Percentiles rank a stretch among this genome's conserved stretches.
phyloP scores from a whole-genome alignment of 176 grass and related monocot species.

The Miscanthus lutarioriparius region DNA sequence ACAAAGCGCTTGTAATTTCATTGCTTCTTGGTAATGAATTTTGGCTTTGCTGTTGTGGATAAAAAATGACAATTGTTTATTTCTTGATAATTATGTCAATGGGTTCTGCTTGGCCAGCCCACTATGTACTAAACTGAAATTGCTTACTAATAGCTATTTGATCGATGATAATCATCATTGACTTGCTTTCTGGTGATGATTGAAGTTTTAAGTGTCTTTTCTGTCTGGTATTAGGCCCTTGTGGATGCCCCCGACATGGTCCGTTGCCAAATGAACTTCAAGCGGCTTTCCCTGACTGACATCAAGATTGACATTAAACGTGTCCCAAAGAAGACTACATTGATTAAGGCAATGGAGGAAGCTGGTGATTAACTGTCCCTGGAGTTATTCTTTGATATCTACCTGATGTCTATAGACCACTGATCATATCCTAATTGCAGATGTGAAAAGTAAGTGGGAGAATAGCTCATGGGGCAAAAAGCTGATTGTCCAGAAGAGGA shows the following conservation, averaged over 20 bases:
- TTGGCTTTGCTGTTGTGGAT: neutral
- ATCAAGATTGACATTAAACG: constrained; percentile 64
- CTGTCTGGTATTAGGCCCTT: constrained; percentile 64
- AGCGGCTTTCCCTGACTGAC: constrained; percentile 59
- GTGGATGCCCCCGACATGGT: constrained; percentile 97
- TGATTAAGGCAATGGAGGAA: constrained; percentile 58
- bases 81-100: neutral
- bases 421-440: constrained; percentile 29
- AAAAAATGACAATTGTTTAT: neutral
- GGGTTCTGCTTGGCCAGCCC: neutral
- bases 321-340: constrained; percentile 49
- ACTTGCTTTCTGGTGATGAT: neutral
- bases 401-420: neutral
- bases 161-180: neutral
- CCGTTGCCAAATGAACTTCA: constrained; percentile 95
- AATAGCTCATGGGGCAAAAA: constrained; percentile 98
- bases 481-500: constrained; percentile 94
- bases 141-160: neutral
- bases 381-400: neutral
- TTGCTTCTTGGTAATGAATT: neutral
- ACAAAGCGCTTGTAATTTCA: neutral
- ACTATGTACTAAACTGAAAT: too few relatives aligned
- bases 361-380: constrained; percentile 44
- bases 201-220: neutral
- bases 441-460: constrained; percentile 98